Conservation (phyloP, 768 basidiomycete species). For the Tricholoma bakamatsutake region DNA sequence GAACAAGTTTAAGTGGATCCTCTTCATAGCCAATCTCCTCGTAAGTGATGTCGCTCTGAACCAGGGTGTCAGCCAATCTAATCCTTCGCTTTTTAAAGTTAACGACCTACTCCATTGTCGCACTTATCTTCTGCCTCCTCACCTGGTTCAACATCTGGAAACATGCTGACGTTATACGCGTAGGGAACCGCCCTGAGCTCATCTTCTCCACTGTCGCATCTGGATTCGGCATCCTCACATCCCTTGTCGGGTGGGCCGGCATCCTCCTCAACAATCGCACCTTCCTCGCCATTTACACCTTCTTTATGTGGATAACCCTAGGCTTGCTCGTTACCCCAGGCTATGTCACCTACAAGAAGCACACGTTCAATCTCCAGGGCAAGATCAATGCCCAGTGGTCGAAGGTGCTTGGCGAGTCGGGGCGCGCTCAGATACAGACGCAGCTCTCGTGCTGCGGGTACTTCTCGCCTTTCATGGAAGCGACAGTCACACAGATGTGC, state of each 20-base stretch:
- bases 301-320: constrained; percentile 71
- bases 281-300: constrained; percentile 75
- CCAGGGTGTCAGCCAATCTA: not conserved
- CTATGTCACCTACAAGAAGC: constrained; percentile 71
- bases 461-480: constrained; percentile 75
- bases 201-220: constrained; percentile 67
- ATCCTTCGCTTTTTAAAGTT: constrained; percentile 25
- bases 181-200: constrained; percentile 63
- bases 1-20: constrained; percentile 78
- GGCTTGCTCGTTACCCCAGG: constrained; percentile 67
- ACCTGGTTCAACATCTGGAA: constrained; percentile 75
- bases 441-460: constrained; percentile 77
- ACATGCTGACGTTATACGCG: constrained; percentile 64
- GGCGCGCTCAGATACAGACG: constrained; percentile 66
- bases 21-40: constrained; percentile 57
- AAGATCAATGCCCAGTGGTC: constrained; percentile 80
- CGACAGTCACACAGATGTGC: constrained; percentile 67
- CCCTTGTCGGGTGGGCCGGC: constrained; percentile 72
- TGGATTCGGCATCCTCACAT: constrained; percentile 51
- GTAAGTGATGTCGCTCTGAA: constrained; percentile 16
- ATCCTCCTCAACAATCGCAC: constrained; percentile 79
- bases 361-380: constrained; percentile 74
- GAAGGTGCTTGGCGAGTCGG: constrained; percentile 47
- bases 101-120: constrained; percentile 53
- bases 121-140: constrained; percentile 60